A percentile compares a stretch with the other conserved stretches of the same genome.
phyloP scores from a whole-genome alignment of 257 asterid genomes.

The Solanum virginianum region DNA sequence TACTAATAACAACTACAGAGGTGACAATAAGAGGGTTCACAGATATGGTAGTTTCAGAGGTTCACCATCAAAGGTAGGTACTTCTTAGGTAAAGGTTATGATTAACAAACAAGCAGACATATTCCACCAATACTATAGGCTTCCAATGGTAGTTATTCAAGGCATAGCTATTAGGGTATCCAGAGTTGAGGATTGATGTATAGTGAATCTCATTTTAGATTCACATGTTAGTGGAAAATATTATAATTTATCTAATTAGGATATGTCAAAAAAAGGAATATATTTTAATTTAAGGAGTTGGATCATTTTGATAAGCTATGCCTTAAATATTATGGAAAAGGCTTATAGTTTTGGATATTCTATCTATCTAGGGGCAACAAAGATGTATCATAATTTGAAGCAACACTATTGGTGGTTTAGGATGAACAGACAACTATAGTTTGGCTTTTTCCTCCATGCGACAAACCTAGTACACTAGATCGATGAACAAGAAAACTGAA shows the following conservation, averaged over 20 bases:
- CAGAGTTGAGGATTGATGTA: too few relatives aligned
- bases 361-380: neutral
- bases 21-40: neutral
- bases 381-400: neutral
- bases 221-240: too few relatives aligned
- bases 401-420: neutral
- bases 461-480: neutral
- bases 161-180: too few relatives aligned
- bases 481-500: neutral
- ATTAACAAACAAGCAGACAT: neutral
- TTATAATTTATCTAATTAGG: neutral
- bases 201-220: neutral
- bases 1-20: neutral
- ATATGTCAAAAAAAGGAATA: neutral
- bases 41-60: neutral
- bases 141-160: neutral
- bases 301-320: neutral
- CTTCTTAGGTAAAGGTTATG: neutral
- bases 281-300: too few relatives aligned
- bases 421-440: neutral
- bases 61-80: neutral
- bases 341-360: neutral
- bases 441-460: neutral
- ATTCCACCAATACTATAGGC: neutral
- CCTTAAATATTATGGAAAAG: neutral